These are phyloP conservation scores for Endotrypanum monterogeii DNA, from an alignment of 208 protist species.

Conservation along the genomic window DNA sequence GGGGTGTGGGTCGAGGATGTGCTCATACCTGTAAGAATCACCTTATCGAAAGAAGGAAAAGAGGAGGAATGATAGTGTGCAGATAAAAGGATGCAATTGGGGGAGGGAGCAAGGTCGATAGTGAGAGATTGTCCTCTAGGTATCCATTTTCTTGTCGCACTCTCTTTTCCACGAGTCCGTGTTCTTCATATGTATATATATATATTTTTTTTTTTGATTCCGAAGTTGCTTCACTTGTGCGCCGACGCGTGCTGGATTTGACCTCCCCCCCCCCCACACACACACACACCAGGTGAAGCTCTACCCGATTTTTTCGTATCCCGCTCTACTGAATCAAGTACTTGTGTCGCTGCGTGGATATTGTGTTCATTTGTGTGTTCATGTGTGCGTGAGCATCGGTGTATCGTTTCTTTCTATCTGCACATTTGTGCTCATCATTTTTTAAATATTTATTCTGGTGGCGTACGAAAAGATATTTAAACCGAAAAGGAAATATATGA, in stretches of 20 bases:
- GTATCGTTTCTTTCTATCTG: background rate
- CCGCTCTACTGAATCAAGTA: background rate
- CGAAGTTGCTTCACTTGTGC: slow-evolving; percentile 12
- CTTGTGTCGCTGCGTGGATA: background rate
- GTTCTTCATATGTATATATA: too few relatives aligned
- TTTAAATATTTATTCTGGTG: too few relatives aligned
- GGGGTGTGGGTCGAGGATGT: too few relatives aligned
- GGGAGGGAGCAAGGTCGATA: background rate
- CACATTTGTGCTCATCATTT: background rate
- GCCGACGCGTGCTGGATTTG: background rate
- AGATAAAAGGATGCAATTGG: background rate
- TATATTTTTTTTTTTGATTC: slow-evolving; percentile 7
- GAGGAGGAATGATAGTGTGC: too few relatives aligned
- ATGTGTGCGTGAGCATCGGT: background rate
- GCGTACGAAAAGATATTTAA: too few relatives aligned
- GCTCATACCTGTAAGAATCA: too few relatives aligned
- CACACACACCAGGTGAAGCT: background rate
- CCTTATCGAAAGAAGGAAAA: background rate
- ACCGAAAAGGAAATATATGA: too few relatives aligned
- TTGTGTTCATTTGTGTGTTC: too few relatives aligned
- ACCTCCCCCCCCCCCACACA: too few relatives aligned
- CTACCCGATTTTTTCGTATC: background rate
- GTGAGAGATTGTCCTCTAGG: background rate
- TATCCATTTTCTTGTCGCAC: background rate
- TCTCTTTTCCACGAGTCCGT: background rate